Conservation (phyloP, 106 monocot species). For the Apostasia ramifera region DNA sequence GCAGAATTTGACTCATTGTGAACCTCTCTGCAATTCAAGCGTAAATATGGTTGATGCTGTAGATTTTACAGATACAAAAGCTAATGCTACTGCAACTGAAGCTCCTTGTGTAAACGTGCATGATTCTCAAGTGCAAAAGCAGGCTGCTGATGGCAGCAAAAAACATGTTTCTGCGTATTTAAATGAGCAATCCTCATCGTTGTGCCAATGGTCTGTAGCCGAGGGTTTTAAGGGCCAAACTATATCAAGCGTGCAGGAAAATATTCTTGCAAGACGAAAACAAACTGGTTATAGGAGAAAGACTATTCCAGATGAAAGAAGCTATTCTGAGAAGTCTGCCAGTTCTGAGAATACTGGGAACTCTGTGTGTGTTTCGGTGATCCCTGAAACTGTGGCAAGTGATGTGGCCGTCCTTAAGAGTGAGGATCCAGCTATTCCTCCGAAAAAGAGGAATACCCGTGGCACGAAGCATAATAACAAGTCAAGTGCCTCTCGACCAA, state of each 20-base stretch:
- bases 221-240: slow-evolving; percentile 6
- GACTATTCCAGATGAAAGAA: slow-evolving; percentile 21
- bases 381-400: neutral
- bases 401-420: slow-evolving; percentile 4
- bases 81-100: neutral
- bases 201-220: neutral
- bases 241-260: slow-evolving; percentile 14
- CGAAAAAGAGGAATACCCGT: slow-evolving; percentile 43
- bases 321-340: slow-evolving; percentile 15
- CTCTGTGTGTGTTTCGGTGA: slow-evolving; percentile 9
- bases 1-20: slow-evolving; percentile 5
- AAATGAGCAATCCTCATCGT: slow-evolving; percentile 1
- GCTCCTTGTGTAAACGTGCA: neutral
- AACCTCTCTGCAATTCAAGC: slow-evolving; percentile 6
- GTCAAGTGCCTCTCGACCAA: slow-evolving; percentile 18
- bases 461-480: slow-evolving; percentile 35
- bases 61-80: neutral
- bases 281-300: slow-evolving; percentile 43
- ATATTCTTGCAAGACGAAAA: slow-evolving; percentile 32
- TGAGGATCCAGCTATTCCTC: slow-evolving; percentile 23
- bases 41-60: slow-evolving; percentile 8
- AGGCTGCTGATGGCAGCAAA: slow-evolving; percentile 7
- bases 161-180: neutral
- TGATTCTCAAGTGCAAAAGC: slow-evolving; percentile 1
- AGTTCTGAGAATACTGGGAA: slow-evolving; percentile 5